Evolutionary conservation across 2,329 filamentous ascomycete genomes (phyloP).

Genomic region (Aspergillus pseudoviridinutans): DNA sequence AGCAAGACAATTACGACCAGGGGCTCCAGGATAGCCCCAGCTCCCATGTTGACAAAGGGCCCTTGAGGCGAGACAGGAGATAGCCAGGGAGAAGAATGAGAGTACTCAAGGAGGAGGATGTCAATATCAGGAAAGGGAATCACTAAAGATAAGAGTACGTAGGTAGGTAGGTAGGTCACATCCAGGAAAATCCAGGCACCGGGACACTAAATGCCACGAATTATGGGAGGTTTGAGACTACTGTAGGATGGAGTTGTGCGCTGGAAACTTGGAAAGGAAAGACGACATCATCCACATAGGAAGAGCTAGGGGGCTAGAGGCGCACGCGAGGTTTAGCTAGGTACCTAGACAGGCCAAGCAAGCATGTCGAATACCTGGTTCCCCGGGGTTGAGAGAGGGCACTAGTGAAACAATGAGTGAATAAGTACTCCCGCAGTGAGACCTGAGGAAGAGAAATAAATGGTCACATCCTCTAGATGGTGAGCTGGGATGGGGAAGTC

Average conservation of each 20-base stretch:
- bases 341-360: neutral
- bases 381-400: neutral
- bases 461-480: neutral
- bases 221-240: neutral
- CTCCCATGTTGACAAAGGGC: constrained; percentile 44
- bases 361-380: neutral
- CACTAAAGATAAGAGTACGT: neutral
- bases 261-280: neutral
- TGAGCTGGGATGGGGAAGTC: neutral
- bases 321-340: neutral
- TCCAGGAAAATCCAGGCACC: neutral
- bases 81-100: neutral
- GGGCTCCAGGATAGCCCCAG: constrained; percentile 58
- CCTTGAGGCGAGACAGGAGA: neutral
- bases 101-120: neutral
- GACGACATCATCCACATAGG: neutral
- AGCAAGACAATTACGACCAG: constrained; percentile 57
- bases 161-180: neutral
- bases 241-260: neutral
- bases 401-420: neutral
- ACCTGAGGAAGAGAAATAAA: neutral
- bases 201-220: neutral
- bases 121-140: neutral
- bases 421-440: neutral
- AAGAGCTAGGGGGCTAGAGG: neutral